Evolutionary conservation across 495 filamentous ascomycete species (phyloP).

Genomic region (Penicillium bovifimosum): DNA sequence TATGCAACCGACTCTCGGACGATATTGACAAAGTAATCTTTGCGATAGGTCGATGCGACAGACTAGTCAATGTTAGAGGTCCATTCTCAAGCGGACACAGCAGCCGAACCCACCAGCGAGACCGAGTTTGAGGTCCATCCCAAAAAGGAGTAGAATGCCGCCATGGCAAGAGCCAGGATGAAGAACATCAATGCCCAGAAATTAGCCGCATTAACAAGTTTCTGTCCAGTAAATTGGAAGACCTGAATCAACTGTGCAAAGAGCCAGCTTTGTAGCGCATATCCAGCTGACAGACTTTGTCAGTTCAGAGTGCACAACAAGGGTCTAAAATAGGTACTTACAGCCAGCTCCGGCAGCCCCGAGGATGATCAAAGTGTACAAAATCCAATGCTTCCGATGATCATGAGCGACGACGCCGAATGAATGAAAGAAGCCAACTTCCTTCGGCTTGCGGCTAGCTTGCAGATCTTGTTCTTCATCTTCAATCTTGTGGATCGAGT

Average conservation of each 20-base stretch:
- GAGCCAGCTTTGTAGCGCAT: slow-evolving; percentile 30
- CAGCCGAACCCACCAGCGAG: slow-evolving; percentile 17
- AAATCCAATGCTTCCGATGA: slow-evolving; percentile 14
- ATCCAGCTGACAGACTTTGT: background rate
- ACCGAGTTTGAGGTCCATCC: slow-evolving; percentile 48
- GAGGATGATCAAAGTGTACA: slow-evolving; percentile 43
- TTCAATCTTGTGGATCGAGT: slow-evolving; percentile 16
- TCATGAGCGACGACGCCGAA: background rate
- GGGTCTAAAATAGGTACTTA: background rate
- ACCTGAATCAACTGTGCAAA: slow-evolving; percentile 29
- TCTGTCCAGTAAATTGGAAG: slow-evolving; percentile 30
- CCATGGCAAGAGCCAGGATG: slow-evolving; percentile 47
- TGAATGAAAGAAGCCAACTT: background rate
- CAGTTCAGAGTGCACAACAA: background rate
- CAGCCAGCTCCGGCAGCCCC: slow-evolving; percentile 29
- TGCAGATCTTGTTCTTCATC: slow-evolving; percentile 40
- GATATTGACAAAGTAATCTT: slow-evolving; percentile 56
- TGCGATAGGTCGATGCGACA: slow-evolving; percentile 38
- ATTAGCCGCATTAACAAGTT: slow-evolving; percentile 30
- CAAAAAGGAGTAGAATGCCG: slow-evolving; percentile 46
- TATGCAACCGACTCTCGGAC: slow-evolving; percentile 51
- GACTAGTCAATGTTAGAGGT: slow-evolving; percentile 4
- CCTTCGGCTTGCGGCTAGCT: background rate
- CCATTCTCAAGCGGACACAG: no score
- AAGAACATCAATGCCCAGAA: slow-evolving; percentile 68